These are phyloP conservation scores for Taphrina confusa DNA, from an alignment of 1,139 yeast genomes.

Conservation along the genomic window DNA sequence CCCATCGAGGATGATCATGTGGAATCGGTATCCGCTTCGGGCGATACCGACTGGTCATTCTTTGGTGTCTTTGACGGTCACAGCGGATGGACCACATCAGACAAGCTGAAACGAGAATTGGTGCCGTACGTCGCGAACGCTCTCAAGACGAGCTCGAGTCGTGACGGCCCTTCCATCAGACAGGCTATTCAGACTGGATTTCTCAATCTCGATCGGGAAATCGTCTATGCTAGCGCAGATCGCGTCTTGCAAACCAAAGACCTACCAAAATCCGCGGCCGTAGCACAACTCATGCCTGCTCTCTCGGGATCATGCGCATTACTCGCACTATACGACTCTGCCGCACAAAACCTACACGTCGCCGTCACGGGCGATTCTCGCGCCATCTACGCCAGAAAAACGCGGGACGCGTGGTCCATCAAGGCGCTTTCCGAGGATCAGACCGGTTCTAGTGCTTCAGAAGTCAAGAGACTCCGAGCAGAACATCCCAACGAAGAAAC, in stretches of 20 bases:
- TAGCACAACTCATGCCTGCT: slow-evolving; percentile 84
- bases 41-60: slow-evolving; percentile 64
- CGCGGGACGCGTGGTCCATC: slow-evolving; percentile 77
- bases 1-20: slow-evolving; percentile 95
- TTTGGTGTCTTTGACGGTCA: slow-evolving; percentile 98
- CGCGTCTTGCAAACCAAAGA: slow-evolving; percentile 63
- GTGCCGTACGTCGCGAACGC: slow-evolving; percentile 73
- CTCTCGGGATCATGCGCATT: slow-evolving; percentile 93
- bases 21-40: slow-evolving; percentile 71
- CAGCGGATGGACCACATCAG: slow-evolving; percentile 92
- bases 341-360: slow-evolving; percentile 69
- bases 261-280: slow-evolving; percentile 55
- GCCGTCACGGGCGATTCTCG: slow-evolving; percentile 98
- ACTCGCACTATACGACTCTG: slow-evolving; percentile 80
- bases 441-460: slow-evolving; percentile 88
- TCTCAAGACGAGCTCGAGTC: slow-evolving; percentile 49
- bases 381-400: slow-evolving; percentile 66
- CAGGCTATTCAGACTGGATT: slow-evolving; percentile 81
- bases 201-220: slow-evolving; percentile 77
- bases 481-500: slow-evolving; percentile 87
- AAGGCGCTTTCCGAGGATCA: slow-evolving; percentile 85
- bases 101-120: slow-evolving; percentile 75
- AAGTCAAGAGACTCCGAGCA: slow-evolving; percentile 74
- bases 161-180: slow-evolving; percentile 65
- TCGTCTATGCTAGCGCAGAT: slow-evolving; percentile 73